Base-by-base conservation (phyloP, 129 eudicot genomes). In the Escallonia rubra region DNA sequence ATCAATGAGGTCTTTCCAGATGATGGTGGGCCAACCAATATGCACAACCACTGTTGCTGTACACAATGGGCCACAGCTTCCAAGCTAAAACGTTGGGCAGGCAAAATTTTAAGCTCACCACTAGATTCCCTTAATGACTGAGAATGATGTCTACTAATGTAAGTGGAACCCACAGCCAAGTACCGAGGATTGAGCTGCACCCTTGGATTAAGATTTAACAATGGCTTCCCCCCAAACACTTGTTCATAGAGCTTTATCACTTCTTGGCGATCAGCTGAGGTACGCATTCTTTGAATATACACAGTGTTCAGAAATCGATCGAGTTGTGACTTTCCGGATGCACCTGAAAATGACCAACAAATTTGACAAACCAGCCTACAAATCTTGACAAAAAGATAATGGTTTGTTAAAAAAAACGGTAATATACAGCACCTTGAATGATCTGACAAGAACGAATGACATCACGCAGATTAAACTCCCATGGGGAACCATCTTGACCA, bases 381-480 rank as follows among this genome's bases (percentile, higher is more conserved):
- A 23, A 23, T 52, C 56, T 34, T 12, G 15, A 41, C 41, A 8
- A 57, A 49, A 64, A 56, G 15, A 72, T 41, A 23, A 16, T 11
- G 48, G 12, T 34, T n/a, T 43, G 4, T 34, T 12, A 41, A 50
- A 23, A 23, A 56, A 6, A 43, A 45, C 10, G 65, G n/a, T 41
- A 5, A 61, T 56, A 4, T 12, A 68, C 10, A 56, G 11, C 45
- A 87, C 98, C 95, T 82, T 85, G 68, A 51, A 94, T 89, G 43
- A 94, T 78, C 81, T 94, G 75, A 61, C 99, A 94, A 43, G 99
- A 94, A 69, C 99, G 96, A 41, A 82, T 74, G 57, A 94, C 70
- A 76, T 94, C 99, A 44, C 99, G 88, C 51, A 94, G 83, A 79
- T 94, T 94, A 72, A 94, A 94, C 76, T 94, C 99, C 99, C 99